Evolutionary conservation across 208 protist species (phyloP).

Genomic region (Leishmania martiniquensis): DNA sequence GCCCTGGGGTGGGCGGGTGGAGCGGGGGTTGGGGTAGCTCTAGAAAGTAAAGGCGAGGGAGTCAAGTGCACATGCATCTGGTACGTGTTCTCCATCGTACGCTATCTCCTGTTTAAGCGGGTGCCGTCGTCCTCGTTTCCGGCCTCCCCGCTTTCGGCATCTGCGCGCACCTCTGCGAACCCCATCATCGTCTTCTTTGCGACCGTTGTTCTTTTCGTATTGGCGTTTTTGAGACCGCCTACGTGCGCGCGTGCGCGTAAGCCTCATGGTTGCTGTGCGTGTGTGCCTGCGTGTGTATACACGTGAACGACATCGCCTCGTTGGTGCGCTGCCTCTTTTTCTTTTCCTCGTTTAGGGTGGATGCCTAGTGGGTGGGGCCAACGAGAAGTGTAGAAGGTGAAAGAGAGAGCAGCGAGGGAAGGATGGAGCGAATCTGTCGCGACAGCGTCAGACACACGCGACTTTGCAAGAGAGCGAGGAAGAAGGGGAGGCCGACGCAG

Average conservation of each 20-base stretch:
- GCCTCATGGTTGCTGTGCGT: neutral
- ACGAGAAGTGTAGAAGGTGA: neutral
- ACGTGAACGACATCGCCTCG: neutral
- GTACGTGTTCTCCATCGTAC: neutral
- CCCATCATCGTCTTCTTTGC: neutral
- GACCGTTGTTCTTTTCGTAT: neutral
- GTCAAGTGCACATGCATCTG: neutral
- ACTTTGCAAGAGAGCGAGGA: neutral
- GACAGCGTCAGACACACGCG: neutral
- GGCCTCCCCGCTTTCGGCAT: neutral
- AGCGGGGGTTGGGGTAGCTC: neutral
- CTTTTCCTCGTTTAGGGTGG: neutral
- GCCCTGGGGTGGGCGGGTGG: neutral
- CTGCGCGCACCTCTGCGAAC: constrained; percentile 1
- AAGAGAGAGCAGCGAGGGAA: neutral
- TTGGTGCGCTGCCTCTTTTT: neutral
- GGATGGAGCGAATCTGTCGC: neutral
- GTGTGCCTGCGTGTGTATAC: neutral
- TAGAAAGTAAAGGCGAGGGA: neutral
- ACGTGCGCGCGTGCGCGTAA: neutral
- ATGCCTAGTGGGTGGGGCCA: neutral
- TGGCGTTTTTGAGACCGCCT: neutral
- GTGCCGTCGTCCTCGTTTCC: neutral
- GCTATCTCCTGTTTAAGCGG: neutral
- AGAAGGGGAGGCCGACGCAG: neutral